Conservation (phyloP, 345 rosid species). For the Turritis glabra region DNA sequence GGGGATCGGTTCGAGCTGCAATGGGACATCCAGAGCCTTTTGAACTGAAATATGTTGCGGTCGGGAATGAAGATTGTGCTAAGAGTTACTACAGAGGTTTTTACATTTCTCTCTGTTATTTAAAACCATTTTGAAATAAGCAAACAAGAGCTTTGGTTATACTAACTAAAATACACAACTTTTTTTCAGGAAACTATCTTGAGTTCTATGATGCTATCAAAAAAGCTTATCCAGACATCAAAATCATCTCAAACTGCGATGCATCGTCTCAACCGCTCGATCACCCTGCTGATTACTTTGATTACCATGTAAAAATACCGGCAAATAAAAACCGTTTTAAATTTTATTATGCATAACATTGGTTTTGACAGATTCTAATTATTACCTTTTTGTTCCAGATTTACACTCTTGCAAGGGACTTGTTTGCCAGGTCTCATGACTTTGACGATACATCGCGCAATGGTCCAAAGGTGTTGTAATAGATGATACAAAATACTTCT, state of each 20-base stretch:
- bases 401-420: constrained; percentile 60
- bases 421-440: constrained; percentile 56
- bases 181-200: constrained; percentile 76
- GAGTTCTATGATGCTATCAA: constrained; percentile 78
- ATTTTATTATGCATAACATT: neutral
- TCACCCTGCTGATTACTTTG: constrained; percentile 87
- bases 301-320: constrained; percentile 63
- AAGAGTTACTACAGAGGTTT: constrained; percentile 69
- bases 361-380: neutral
- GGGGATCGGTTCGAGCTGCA: constrained; percentile 90
- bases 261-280: constrained; percentile 67
- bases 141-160: neutral
- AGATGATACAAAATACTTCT: constrained; percentile 6
- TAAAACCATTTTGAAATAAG: neutral
- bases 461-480: constrained; percentile 72
- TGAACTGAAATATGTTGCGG: constrained; percentile 80
- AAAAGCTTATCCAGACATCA: constrained; percentile 70
- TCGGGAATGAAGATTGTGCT: constrained; percentile 86
- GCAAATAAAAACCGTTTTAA: neutral
- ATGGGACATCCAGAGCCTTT: constrained; percentile 96
- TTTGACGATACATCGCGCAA: constrained; percentile 62
- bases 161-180: constrained; percentile 9
- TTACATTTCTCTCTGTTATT: constrained; percentile 20
- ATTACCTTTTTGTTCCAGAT: constrained; percentile 39
- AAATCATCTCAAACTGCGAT: constrained; percentile 85